Conservation (phyloP, 257 asterid genomes). For the Nicotiana obtusifolia region DNA sequence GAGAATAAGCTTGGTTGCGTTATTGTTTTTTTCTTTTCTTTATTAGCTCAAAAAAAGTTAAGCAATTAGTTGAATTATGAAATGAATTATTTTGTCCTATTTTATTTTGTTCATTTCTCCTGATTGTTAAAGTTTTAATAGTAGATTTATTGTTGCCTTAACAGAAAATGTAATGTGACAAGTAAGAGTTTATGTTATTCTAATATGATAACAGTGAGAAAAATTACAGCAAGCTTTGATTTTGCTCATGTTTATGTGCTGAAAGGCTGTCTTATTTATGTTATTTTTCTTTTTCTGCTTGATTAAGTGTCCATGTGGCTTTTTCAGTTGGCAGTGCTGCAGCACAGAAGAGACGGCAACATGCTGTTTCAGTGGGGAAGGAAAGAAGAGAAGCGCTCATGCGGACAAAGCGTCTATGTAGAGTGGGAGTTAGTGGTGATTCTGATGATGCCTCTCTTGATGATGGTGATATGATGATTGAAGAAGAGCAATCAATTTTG, state of each 20-base stretch:
- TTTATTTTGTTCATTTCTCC: not conserved
- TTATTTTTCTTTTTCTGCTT: not conserved
- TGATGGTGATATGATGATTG: constrained; percentile 61
- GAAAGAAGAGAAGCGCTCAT: constrained; percentile 90
- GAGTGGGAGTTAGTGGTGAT: constrained; percentile 57
- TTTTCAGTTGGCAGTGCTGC: constrained; percentile 73
- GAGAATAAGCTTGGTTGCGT: not conserved
- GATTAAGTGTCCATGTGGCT: not conserved
- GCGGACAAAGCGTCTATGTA: constrained; percentile 82
- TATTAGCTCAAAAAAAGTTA: not conserved
- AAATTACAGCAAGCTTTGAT: not conserved
- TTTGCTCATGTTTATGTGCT: not conserved
- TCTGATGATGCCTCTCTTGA: constrained; percentile 25
- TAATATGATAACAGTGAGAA: not conserved
- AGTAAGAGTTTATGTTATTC: no score
- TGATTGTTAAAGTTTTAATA: not conserved
- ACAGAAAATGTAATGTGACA: not conserved
- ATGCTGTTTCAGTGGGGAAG: constrained; percentile 68
- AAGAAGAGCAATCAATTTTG: constrained; percentile 62
- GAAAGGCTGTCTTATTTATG: not conserved
- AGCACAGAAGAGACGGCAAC: constrained; percentile 75
- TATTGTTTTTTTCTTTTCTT: not conserved
- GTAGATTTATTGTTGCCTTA: not conserved
- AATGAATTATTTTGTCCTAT: no score
- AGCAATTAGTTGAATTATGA: not conserved